phyloP scores from a whole-genome alignment of 495 filamentous ascomycete genomes.

The Lasiosphaeria hispida region DNA sequence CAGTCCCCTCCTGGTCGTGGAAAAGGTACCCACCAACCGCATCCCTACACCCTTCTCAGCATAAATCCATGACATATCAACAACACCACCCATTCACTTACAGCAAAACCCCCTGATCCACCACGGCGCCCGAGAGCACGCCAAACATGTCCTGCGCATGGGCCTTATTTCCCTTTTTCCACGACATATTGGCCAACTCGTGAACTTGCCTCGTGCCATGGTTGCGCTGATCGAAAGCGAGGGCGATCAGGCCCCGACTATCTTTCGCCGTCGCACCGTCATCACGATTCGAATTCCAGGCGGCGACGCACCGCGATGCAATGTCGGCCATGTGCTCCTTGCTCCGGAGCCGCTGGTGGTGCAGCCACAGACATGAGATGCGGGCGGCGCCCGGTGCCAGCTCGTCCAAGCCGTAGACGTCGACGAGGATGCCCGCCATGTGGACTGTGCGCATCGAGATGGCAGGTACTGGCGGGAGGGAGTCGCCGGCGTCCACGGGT shows the following conservation, averaged over 20 bases:
- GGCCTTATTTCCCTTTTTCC: slow-evolving; percentile 73
- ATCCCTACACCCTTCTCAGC: slow-evolving; percentile 52
- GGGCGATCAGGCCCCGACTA: slow-evolving; percentile 62
- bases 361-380: slow-evolving; percentile 78
- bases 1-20: slow-evolving; percentile 35
- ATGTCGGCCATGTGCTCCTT: slow-evolving; percentile 66
- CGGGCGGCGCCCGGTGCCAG: slow-evolving; percentile 48
- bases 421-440: slow-evolving; percentile 73
- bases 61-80: not conserved
- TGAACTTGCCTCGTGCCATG: slow-evolving; percentile 71
- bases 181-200: slow-evolving; percentile 63
- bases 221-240: slow-evolving; percentile 86
- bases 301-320: slow-evolving; percentile 35
- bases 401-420: slow-evolving; percentile 77
- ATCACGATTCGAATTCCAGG: slow-evolving; percentile 28
- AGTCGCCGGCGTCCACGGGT: too few relatives aligned
- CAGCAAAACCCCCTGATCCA: slow-evolving; percentile 58
- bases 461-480: slow-evolving; percentile 33
- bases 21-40: slow-evolving; percentile 76
- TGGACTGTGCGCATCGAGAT: slow-evolving; percentile 60
- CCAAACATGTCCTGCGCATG: slow-evolving; percentile 90
- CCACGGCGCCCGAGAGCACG: slow-evolving; percentile 60
- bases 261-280: slow-evolving; percentile 17
- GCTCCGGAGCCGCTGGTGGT: slow-evolving; percentile 71
- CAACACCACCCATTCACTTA: slow-evolving; percentile 13